These are phyloP conservation scores for Neohortaea acidophila DNA, from an alignment of 495 filamentous ascomycete species.

Conservation along the genomic window DNA sequence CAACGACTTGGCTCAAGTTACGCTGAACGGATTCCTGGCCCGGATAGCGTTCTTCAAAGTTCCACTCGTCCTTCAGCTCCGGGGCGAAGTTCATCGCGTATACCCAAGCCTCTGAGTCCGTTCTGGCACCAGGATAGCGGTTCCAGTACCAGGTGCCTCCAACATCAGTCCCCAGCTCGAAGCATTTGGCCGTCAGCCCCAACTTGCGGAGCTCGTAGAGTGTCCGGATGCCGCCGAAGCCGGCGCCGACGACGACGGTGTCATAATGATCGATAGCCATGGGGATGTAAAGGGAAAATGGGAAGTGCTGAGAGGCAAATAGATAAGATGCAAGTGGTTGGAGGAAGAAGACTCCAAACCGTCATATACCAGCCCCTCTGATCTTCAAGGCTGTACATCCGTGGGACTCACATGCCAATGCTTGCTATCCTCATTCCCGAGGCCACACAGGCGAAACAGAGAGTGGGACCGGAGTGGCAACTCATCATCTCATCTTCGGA, in stretches of 20 bases:
- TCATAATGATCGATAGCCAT: too few relatives aligned
- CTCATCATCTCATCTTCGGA: too few relatives aligned
- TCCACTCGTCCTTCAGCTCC: neutral
- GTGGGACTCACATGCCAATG: too few relatives aligned
- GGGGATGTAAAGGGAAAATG: too few relatives aligned
- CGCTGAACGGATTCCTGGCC: neutral
- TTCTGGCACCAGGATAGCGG: conserved; percentile 35
- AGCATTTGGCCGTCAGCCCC: neutral
- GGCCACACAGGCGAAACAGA: too few relatives aligned
- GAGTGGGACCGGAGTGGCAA: too few relatives aligned
- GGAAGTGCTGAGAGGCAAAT: too few relatives aligned
- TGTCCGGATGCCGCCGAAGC: neutral
- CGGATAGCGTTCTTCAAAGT: neutral
- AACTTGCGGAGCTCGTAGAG: neutral
- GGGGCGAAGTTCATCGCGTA: conserved; percentile 26
- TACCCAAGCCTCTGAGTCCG: conserved; percentile 34
- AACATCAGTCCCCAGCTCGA: neutral
- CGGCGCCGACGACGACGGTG: neutral
- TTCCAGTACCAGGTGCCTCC: conserved; percentile 39
- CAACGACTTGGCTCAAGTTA: conserved; percentile 41
- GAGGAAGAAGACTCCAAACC: too few relatives aligned
- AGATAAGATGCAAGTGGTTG: too few relatives aligned
- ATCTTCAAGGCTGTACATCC: too few relatives aligned
- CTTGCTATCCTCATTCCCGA: too few relatives aligned
- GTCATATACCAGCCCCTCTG: too few relatives aligned